Percentiles rank a stretch among this genome's conserved stretches.
phyloP scores from a whole-genome alignment of 352 stramenopile species.

The Elongisporangium anandrum region DNA sequence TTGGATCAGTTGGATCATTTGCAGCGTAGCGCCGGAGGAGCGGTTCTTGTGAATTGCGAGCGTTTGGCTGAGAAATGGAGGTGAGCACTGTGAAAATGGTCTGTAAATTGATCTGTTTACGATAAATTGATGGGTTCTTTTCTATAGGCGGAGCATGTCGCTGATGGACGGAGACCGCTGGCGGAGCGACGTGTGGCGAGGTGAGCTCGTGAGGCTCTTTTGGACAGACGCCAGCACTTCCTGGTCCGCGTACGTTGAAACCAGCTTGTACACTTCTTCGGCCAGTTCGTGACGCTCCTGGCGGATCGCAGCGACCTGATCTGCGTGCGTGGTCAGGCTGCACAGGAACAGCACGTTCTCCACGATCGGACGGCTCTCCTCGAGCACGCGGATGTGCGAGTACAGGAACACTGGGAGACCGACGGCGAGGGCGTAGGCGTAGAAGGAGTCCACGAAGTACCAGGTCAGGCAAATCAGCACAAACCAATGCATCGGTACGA shows the following conservation, averaged over 20 bases:
- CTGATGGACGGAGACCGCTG: slow-evolving; percentile 41
- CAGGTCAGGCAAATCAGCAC: slow-evolving; percentile 52
- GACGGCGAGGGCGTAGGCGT: slow-evolving; percentile 54
- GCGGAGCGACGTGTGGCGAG: slow-evolving; percentile 23
- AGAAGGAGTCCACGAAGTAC: slow-evolving; percentile 47
- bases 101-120: not conserved
- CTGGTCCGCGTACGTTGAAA: slow-evolving; percentile 46
- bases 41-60: no score
- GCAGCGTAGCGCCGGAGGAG: no score
- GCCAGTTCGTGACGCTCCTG: slow-evolving; percentile 48
- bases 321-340: slow-evolving; percentile 57
- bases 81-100: not conserved
- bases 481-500: slow-evolving; percentile 68
- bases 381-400: slow-evolving; percentile 72
- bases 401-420: slow-evolving; percentile 63
- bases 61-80: no score
- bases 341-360: slow-evolving; percentile 77
- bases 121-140: not conserved
- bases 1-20: not conserved
- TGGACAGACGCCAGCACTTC: slow-evolving; percentile 49
- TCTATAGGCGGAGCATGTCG: slow-evolving; percentile 16
- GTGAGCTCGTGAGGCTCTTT: slow-evolving; percentile 45
- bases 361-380: slow-evolving; percentile 72
- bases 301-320: slow-evolving; percentile 49
- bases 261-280: slow-evolving; percentile 49